Base-by-base conservation (phyloP, 2,329 filamentous ascomycete species). In the Botryotinia globosa region DNA sequence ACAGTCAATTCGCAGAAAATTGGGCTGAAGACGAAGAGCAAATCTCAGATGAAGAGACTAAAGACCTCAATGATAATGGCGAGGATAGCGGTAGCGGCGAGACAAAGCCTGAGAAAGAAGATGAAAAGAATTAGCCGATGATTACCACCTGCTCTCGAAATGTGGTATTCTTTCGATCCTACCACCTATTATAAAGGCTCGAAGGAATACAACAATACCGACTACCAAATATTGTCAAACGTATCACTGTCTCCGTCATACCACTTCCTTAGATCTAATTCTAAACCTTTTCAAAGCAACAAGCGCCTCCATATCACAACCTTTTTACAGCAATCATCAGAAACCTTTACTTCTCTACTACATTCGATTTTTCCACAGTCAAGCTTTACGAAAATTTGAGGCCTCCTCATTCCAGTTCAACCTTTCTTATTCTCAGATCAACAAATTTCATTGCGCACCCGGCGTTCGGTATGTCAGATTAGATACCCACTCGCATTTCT, bases 1-100 rank as follows among this genome's bases (percentile, higher is more conserved):
- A 85, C 63, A 79, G 82, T 63, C 85, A 88, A 73, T 85, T 85
- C 22, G 87, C 72, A 58, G 71, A 77, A 44, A 62, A 72, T 3
- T 79, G 77, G 77, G 74, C 62, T 22, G 72, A 71, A 16, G 71
- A 73, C 7, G 71, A 71, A 9, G 73, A 74, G 39, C 45, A 22
- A 45, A 18, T 72, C 9, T 61, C 54, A 9, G 65, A 72, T 25
- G 71, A 72, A 37, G 69, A 65, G 14, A 32, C 12, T 25, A 37
- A 69, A 18, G 67, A 69, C 6, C 7, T n/a, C 20, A 56, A 56
- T 18, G 3, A n/a, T 9, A 29, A 29, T 56, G 51, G 51, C 7
- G 51, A 29, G 6, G 7, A 18, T 9, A 22, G 14, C 10, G 54
- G 44, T 18, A 22, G 14, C 18, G 39, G 44, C 25, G n/a, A 62